A percentile compares a stretch with the other conserved stretches of the same genome.
phyloP scores from a whole-genome alignment of 2,329 filamentous ascomycete genomes.

The Cadophora gregata region DNA sequence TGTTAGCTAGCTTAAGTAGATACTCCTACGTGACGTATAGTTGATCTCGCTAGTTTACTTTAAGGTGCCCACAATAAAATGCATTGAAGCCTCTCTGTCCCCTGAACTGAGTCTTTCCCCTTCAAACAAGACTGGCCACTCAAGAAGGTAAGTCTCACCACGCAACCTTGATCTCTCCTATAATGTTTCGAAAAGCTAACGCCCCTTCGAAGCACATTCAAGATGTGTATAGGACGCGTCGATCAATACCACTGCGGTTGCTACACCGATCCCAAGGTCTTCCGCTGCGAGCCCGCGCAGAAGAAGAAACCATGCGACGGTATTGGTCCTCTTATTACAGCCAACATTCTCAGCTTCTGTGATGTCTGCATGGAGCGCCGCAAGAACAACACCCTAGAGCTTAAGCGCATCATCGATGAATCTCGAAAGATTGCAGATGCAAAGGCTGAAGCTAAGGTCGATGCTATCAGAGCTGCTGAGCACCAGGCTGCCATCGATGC shows the following conservation, averaged over 20 bases:
- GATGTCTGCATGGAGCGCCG: not conserved
- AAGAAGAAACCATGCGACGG: not conserved
- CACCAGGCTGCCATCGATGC: not conserved
- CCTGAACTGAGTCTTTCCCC: not conserved
- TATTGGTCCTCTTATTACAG: not conserved
- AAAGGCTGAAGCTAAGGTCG: not conserved
- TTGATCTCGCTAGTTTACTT: not conserved
- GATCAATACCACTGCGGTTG: constrained; percentile 5
- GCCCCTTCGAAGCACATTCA: not conserved
- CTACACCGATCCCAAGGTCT: not conserved
- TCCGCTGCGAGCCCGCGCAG: not conserved
- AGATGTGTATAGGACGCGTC: constrained; percentile 7
- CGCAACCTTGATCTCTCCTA: not conserved
- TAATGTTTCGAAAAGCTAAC: not conserved
- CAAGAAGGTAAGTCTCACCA: not conserved
- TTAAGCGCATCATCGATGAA: not conserved
- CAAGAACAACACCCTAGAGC: not conserved
- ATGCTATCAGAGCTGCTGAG: not conserved
- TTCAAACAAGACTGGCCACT: not conserved
- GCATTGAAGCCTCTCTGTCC: too few species aligned
- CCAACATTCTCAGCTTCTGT: not conserved
- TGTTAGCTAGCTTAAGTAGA: too few species aligned
- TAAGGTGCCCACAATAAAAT: not conserved
- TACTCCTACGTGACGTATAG: not conserved
- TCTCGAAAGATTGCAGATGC: not conserved